These are phyloP conservation scores for Cryptosporidium ubiquitum DNA, from an alignment of 169 alveolate genomes.

Conservation along the genomic window DNA sequence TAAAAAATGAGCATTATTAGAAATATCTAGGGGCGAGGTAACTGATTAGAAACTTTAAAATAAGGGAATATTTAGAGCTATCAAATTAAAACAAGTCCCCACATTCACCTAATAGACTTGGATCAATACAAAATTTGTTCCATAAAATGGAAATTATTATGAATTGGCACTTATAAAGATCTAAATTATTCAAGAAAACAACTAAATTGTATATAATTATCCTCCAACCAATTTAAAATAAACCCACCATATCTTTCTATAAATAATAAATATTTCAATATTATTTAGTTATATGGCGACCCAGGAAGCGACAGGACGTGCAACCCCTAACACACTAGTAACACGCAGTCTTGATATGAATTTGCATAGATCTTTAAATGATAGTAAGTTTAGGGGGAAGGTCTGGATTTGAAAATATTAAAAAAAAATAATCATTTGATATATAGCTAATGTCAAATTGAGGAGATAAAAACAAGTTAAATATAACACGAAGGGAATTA, in stretches of 20 bases:
- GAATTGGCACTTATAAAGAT: background rate
- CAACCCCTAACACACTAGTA: constrained; percentile 42
- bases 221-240: background rate
- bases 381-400: constrained; percentile 7
- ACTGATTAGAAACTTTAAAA: background rate
- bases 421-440: background rate
- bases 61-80: background rate
- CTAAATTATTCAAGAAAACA: background rate
- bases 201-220: background rate
- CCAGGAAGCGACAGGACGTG: constrained; percentile 44
- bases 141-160: background rate
- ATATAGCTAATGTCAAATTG: constrained; percentile 2
- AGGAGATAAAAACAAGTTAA: background rate
- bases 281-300: constrained; percentile 19
- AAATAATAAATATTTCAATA: background rate
- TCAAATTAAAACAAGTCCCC: background rate
- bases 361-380: constrained; percentile 53
- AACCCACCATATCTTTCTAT: background rate
- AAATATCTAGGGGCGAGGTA: background rate
- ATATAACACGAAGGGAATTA: background rate
- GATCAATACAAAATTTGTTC: background rate
- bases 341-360: constrained; percentile 67
- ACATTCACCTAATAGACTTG: background rate
- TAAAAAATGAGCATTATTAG: background rate
- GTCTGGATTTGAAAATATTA: background rate